phyloP scores from a whole-genome alignment of 139 green algal species.

The Microglena sp. region DNA sequence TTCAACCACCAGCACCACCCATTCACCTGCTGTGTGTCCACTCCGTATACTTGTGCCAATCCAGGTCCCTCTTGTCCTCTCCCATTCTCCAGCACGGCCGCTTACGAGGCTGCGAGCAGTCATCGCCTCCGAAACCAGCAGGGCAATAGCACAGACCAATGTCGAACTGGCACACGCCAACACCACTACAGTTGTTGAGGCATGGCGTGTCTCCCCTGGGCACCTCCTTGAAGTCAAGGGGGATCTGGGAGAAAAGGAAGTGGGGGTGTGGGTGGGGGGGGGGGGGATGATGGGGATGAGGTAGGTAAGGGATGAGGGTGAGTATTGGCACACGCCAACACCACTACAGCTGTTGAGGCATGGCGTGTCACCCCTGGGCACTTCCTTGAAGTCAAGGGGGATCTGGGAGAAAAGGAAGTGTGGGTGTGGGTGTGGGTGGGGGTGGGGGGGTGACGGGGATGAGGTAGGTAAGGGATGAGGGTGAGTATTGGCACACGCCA shows the following conservation, averaged over 20 bases:
- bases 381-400: too few relatives aligned
- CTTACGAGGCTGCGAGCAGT: slow-evolving; percentile 25
- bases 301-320: slow-evolving; percentile 28
- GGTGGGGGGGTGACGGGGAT: too few relatives aligned
- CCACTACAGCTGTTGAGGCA: slow-evolving; percentile 34
- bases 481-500: slow-evolving; percentile 43
- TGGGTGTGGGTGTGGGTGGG: too few relatives aligned
- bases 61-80: slow-evolving; percentile 25
- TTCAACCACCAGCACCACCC: too few relatives aligned
- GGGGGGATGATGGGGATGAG: too few relatives aligned
- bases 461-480: too few relatives aligned
- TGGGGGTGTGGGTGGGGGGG: too few relatives aligned
- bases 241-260: neutral
- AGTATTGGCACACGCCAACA: slow-evolving; percentile 30
- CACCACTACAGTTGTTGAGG: slow-evolving; percentile 22
- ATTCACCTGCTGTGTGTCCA: slow-evolving; percentile 25
- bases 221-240: neutral
- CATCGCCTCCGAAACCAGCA: slow-evolving; percentile 33
- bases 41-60: slow-evolving; percentile 12
- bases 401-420: too few relatives aligned
- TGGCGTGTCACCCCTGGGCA: slow-evolving; percentile 10
- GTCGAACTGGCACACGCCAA: slow-evolving; percentile 43
- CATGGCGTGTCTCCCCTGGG: neutral
- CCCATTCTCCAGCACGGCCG: slow-evolving; percentile 43
- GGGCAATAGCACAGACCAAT: slow-evolving; percentile 30